Conservation (phyloP, 768 basidiomycete species). For the Harrya chromipes region DNA sequence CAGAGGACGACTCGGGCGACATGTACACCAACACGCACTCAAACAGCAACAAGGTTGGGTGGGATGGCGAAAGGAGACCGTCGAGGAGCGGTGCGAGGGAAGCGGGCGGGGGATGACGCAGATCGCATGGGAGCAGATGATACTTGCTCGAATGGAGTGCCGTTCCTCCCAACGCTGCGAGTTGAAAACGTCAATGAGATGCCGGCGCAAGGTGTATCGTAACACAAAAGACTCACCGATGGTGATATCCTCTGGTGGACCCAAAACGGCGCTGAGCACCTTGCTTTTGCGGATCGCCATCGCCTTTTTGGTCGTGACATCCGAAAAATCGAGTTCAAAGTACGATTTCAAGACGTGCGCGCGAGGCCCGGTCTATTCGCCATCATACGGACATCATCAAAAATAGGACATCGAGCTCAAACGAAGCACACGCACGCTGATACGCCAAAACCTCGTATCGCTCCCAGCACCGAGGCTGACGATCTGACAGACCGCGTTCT, state of each 20-base stretch:
- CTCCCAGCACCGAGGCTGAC: slow-evolving; percentile 95
- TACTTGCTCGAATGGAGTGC: slow-evolving; percentile 47
- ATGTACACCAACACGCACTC: slow-evolving; percentile 95
- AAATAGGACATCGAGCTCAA: not conserved
- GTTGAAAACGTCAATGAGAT: not conserved
- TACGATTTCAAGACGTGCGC: slow-evolving; percentile 55
- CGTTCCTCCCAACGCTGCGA: slow-evolving; percentile 35
- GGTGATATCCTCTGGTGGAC: slow-evolving; percentile 12
- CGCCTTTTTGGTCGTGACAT: slow-evolving; percentile 79
- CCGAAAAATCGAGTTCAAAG: slow-evolving; percentile 89
- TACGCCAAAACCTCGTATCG: slow-evolving; percentile 93
- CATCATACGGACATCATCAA: slow-evolving; percentile 5
- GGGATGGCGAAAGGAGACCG: slow-evolving; percentile 49
- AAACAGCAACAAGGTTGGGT: slow-evolving; percentile 79
- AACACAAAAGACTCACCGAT: slow-evolving; percentile 7
- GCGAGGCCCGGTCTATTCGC: slow-evolving; percentile 52
- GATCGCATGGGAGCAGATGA: slow-evolving; percentile 72
- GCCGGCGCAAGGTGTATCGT: no score
- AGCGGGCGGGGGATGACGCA: slow-evolving; percentile 54
- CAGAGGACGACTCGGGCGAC: slow-evolving; percentile 50
- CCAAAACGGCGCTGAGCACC: slow-evolving; percentile 30
- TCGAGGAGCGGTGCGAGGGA: slow-evolving; percentile 39
- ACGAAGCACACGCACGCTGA: slow-evolving; percentile 54
- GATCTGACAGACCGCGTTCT: slow-evolving; percentile 67
- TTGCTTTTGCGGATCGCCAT: slow-evolving; percentile 71